A percentile compares a stretch with the other conserved stretches of the same genome.
Evolutionary conservation across 2,329 filamentous ascomycete species (phyloP).

Genomic region (Colletotrichum cuscutae): DNA sequence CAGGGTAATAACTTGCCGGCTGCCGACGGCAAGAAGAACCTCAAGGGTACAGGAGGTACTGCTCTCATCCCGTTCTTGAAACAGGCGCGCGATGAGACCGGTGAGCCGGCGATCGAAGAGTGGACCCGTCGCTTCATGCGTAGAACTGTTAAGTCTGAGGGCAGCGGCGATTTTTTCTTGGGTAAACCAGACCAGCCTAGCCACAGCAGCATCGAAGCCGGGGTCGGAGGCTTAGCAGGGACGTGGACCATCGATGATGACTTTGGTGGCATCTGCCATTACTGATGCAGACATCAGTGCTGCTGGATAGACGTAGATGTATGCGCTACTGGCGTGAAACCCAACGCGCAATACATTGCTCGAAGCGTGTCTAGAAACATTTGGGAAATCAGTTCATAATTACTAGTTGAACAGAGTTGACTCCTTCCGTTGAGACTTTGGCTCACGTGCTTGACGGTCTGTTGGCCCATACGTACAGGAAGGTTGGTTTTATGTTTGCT

Average conservation of each 20-base stretch:
- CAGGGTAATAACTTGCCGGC: constrained; percentile 28
- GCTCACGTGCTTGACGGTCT: neutral
- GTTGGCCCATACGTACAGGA: neutral
- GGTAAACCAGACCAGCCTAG: constrained; percentile 57
- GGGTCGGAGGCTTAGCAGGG: constrained; percentile 77
- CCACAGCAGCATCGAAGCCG: constrained; percentile 54
- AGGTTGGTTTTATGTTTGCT: neutral
- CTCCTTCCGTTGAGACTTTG: neutral
- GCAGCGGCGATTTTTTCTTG: constrained; percentile 67
- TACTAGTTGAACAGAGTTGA: neutral
- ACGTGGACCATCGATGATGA: constrained; percentile 90
- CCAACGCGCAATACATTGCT: neutral
- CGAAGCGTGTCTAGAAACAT: neutral
- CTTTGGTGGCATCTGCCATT: constrained; percentile 72
- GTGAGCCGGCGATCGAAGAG: constrained; percentile 82
- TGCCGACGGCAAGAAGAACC: constrained; percentile 61
- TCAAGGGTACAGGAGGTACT: constrained; percentile 93
- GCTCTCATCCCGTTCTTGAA: constrained; percentile 95
- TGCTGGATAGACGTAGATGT: neutral
- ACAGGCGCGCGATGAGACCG: constrained; percentile 95
- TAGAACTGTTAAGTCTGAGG: constrained; percentile 58
- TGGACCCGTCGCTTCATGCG: constrained; percentile 71
- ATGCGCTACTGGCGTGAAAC: constrained; percentile 9
- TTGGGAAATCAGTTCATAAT: neutral
- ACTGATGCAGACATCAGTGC: constrained; percentile 44